phyloP scores from a whole-genome alignment of 2,329 filamentous ascomycete genomes.

The Fonsecaea erecta region DNA sequence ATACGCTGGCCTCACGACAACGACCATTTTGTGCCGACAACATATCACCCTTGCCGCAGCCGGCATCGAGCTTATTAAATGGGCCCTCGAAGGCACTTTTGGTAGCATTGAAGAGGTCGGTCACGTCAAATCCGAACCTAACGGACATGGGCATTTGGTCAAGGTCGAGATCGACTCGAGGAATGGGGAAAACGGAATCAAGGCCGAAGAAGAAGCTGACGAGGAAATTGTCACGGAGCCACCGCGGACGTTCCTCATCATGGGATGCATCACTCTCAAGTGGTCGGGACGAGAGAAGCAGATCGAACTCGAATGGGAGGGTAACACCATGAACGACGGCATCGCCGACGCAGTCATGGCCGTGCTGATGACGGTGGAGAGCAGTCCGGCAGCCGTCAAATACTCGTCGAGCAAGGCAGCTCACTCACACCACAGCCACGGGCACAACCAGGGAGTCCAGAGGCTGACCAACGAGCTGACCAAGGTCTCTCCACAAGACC shows the following conservation, averaged over 20 bases:
- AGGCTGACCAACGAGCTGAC: slow-evolving; percentile 70
- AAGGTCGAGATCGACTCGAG: slow-evolving; percentile 37
- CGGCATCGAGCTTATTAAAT: slow-evolving; percentile 86
- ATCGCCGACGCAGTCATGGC: slow-evolving; percentile 98
- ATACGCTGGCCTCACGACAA: slow-evolving; percentile 95
- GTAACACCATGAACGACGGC: slow-evolving; percentile 95
- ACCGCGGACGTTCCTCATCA: slow-evolving; percentile 65
- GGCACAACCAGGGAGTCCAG: slow-evolving; percentile 36
- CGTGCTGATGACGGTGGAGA: slow-evolving; percentile 88
- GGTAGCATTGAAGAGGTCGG: slow-evolving; percentile 71
- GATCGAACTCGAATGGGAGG: slow-evolving; percentile 94
- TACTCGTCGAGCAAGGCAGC: slow-evolving; percentile 61
- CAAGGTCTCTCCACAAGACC: slow-evolving; percentile 71
- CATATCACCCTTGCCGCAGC: slow-evolving; percentile 85
- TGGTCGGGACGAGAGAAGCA: slow-evolving; percentile 74
- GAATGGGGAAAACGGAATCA: slow-evolving; percentile 47
- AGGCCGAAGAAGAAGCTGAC: slow-evolving; percentile 45
- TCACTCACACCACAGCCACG: slow-evolving; percentile 53
- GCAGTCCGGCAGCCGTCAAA: slow-evolving; percentile 91
- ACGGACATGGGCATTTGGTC: slow-evolving; percentile 36
- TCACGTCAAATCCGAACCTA: slow-evolving; percentile 27
- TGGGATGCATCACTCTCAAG: slow-evolving; percentile 87
- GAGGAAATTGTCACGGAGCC: slow-evolving; percentile 50
- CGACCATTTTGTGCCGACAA: slow-evolving; percentile 90
- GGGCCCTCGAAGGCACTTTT: slow-evolving; percentile 93